Percentiles rank a stretch among this genome's conserved stretches.
Conservation (phyloP, 176 grass and related monocot species). For the Zoysia japonica region DNA sequence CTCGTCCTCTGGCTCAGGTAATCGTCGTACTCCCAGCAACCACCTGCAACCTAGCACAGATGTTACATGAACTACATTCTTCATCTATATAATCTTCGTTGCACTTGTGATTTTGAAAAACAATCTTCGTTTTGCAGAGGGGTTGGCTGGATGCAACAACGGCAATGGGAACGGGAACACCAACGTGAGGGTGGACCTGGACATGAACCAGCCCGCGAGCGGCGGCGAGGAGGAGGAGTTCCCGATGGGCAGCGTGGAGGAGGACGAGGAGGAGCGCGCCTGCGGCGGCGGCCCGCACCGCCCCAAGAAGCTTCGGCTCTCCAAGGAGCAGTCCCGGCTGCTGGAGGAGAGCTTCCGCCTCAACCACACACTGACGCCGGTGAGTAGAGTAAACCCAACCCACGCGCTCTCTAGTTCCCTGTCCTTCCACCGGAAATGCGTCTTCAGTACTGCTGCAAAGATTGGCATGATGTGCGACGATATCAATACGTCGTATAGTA, state of each 20-base stretch:
- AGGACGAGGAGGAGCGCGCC: conserved; percentile 63
- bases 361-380: conserved; percentile 82
- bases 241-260: conserved; percentile 72
- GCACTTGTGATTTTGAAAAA: background rate
- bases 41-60: background rate
- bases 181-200: conserved; percentile 67
- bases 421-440: background rate
- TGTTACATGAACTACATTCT: background rate
- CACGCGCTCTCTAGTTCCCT: background rate
- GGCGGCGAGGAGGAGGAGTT: conserved; percentile 81
- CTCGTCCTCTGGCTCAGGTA: conserved; percentile 88
- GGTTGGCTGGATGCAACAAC: conserved; percentile 39
- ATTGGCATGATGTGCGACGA: background rate
- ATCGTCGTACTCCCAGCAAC: background rate
- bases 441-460: background rate
- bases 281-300: conserved; percentile 46
- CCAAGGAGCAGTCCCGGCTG: conserved; percentile 84
- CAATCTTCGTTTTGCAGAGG: conserved; percentile 44
- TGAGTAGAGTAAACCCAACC: conserved; percentile 39
- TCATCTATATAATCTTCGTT: background rate
- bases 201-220: conserved; percentile 94
- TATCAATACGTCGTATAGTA: background rate
- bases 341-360: conserved; percentile 95
- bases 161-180: conserved; percentile 19
- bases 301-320: conserved; percentile 86